phyloP scores from a whole-genome alignment of 2,329 filamentous ascomycete genomes.

The Canariomyces notabilis region DNA sequence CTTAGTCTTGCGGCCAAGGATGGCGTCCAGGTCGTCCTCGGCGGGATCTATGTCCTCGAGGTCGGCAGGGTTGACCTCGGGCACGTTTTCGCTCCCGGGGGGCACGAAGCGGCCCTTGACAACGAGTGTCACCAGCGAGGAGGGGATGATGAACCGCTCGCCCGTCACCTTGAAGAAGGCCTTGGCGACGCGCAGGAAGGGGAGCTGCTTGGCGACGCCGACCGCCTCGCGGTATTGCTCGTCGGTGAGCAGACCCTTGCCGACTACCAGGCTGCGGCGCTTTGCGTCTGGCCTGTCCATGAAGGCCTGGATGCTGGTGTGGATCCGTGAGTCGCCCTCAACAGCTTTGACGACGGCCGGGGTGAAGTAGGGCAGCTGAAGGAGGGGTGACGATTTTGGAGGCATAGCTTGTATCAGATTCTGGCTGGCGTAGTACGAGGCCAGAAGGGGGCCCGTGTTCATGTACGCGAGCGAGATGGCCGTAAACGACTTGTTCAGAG shows the following conservation, averaged over 20 bases:
- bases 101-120: conserved; percentile 93
- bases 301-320: conserved; percentile 77
- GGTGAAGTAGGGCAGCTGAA: conserved; percentile 87
- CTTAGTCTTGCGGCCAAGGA: conserved; percentile 71
- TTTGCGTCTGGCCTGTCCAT: conserved; percentile 76
- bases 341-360: conserved; percentile 59
- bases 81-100: conserved; percentile 71
- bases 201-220: conserved; percentile 75
- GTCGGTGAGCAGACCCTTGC: conserved; percentile 65
- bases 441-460: conserved; percentile 73
- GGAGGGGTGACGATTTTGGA: conserved; percentile 76
- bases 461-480: conserved; percentile 85
- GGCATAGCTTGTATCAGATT: conserved; percentile 84
- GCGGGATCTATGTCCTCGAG: conserved; percentile 88
- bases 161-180: conserved; percentile 98
- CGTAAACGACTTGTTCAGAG: conserved; percentile 79
- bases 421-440: conserved; percentile 78
- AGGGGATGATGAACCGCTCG: conserved; percentile 87
- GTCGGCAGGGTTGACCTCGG: conserved; percentile 69
- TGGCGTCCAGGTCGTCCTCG: conserved; percentile 83
- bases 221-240: conserved; percentile 72
- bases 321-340: conserved; percentile 69
- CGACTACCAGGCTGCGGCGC: conserved; percentile 66
- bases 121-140: conserved; percentile 87
- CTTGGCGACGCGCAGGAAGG: conserved; percentile 77